Evolutionary conservation across 148 eudicot genomes (phyloP), one percentile per base, ranked within the genome.

Genomic region (Silene uniflora): DNA sequence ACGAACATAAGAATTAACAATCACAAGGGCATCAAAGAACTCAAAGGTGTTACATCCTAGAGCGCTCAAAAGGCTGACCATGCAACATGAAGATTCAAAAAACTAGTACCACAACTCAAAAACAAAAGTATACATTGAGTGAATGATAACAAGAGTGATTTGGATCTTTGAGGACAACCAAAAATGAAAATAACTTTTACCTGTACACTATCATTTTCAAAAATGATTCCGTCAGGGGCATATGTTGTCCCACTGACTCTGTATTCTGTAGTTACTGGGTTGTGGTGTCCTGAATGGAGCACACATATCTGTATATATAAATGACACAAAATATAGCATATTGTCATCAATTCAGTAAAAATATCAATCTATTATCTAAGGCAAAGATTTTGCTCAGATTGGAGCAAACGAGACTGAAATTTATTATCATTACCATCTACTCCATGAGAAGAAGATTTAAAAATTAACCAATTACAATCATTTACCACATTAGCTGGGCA

Each of bases 181-280:
- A 69, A 81, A 17, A 32, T n/a, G 16, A 19, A 8, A 22, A 73
- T 23, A 22, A 59, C 25, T 27, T 58, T 71, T 87, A 91, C 99
- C 98, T 86, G 91, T 76, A 72, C 56, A 14, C 88, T 89, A 7
- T 72, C 78, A 75, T 76, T 84, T 82, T 89, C 92, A 84, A 76
- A 87, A 77, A 96, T 86, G 73, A 85, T 81, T 69, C 99, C 99
- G 67, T 96, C 99, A 7, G 99, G 99, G 72, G 99, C 92, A 86
- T 87, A 96, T 61, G 99, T 96, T 62, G 99, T 91, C 74, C 99
- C 99, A 84, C 87, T 87, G 55, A 96, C 88, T 29, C 67, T 76
- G 76, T 92, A 96, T 80, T 96, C 97, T 73, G 85, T 55, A 68
- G 89, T 81, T 56, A 69, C 66, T 44, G 91, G 91, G 75, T 83